Evolutionary conservation across 352 stramenopile species (phyloP), one percentile per base, ranked within the genome.

Genomic region (Globisporangium orthogonon): DNA sequence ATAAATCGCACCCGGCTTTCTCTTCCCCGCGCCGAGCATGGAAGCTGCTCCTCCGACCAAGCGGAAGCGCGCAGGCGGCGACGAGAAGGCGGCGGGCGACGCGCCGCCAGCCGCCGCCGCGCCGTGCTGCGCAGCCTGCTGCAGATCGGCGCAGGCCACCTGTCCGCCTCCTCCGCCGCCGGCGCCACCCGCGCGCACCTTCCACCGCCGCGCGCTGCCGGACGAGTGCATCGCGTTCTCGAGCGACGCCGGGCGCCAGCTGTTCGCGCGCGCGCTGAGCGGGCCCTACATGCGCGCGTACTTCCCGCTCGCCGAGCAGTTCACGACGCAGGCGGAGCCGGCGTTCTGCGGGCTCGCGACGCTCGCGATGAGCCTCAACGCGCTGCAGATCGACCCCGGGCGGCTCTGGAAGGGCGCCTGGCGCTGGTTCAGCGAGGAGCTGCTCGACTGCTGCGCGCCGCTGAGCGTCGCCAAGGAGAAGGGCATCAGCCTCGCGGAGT

Each of bases 291-390:
- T 92, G 83, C 76, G 88, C 48, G 89, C 87, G 47, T 99, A 98
- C 78, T 98, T 98, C 61, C 75, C 83, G 6, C 67, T 98, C 58
- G 86, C 85, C 0, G 87, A 96, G 61, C 79, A 95, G 66, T 97
- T 95, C 60, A 90, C 69, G 29, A 94, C 87, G 1, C 91, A 98
- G 60, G 83, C 91, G 18, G 95, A 97, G 68, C 93, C 96, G 49
- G 86, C 86, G 3, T 98, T 87, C 58, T 98, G 93, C 61, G 87
- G 73, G 0, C 70, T 97, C 11, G 86, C 89, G 2, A 90, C 88
- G 14, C 66, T 93, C 7, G 85, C 83, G 10, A 95, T 96, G 63
- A 91, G 79, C 28, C 65, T 91, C 4, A 91, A 91, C 43, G 81
- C 81, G 15, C 65, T 91, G 29, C 62, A 89, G 49, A 86, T 93